A percentile compares a stretch with the other conserved stretches of the same genome.
Conservation (phyloP, 2,329 filamentous ascomycete species). For the Endocalyx cinctus region DNA sequence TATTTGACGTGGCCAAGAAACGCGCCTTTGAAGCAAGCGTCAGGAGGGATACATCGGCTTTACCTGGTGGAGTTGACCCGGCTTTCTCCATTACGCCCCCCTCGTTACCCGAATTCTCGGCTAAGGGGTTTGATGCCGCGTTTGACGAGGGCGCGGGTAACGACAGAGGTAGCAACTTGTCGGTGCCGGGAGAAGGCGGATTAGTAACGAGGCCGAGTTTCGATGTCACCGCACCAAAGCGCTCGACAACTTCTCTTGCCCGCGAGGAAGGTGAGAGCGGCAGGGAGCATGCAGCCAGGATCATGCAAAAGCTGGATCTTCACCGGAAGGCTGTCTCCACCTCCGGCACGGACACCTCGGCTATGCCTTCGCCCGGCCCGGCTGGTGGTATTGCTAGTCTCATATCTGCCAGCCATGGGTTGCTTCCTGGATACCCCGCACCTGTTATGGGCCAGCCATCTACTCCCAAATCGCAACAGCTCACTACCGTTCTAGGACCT, state of each 20-base stretch:
- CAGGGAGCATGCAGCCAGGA: conserved; percentile 76
- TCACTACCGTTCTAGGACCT: conserved; percentile 32
- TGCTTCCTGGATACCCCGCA: conserved; percentile 59
- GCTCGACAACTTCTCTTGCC: conserved; percentile 53
- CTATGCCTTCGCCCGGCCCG: conserved; percentile 35
- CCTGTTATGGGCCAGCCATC: conserved; percentile 20
- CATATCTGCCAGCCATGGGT: conserved; percentile 77
- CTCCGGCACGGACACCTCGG: conserved; percentile 34
- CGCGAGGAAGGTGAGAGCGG: conserved; percentile 69
- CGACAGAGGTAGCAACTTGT: conserved; percentile 62
- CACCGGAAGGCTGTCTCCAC: conserved; percentile 72
- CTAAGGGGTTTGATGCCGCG: conserved; percentile 67
- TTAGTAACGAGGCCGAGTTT: conserved; percentile 62
- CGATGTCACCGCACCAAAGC: conserved; percentile 56
- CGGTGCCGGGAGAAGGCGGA: conserved; percentile 58
- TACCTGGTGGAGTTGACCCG: conserved; percentile 55
- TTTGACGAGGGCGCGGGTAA: conserved; percentile 31
- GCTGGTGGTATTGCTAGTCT: conserved; percentile 73
- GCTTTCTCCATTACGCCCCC: conserved; percentile 92
- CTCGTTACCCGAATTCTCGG: conserved; percentile 84
- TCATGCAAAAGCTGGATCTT: conserved; percentile 89
- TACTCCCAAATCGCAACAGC: conserved; percentile 27
- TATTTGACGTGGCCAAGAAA: conserved; percentile 91
- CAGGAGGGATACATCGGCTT: conserved; percentile 41
- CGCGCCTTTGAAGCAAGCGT: conserved; percentile 76